Conservation (phyloP, 2,329 filamentous ascomycete species). For the Aspergillus vadensis region DNA sequence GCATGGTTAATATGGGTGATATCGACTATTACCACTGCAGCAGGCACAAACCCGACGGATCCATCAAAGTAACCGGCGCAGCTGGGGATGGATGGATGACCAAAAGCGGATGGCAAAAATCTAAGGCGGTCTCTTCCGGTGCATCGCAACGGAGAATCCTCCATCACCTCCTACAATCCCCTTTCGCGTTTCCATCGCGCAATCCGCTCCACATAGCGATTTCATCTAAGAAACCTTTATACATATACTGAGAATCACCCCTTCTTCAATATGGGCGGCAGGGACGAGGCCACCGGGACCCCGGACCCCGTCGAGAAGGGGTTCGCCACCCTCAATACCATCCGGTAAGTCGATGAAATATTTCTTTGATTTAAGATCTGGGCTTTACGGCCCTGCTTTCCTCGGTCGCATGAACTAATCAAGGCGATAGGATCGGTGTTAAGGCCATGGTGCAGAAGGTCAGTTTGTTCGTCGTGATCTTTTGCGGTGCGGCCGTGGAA, state of each 20-base stretch:
- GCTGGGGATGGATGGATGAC: slow-evolving; percentile 11
- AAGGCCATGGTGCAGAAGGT: slow-evolving; percentile 72
- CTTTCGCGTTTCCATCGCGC: slow-evolving; percentile 17
- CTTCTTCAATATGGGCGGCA: slow-evolving; percentile 53
- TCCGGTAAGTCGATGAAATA: slow-evolving; percentile 61
- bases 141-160: slow-evolving; percentile 17
- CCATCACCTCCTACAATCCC: slow-evolving; percentile 16
- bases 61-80: background rate
- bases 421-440: slow-evolving; percentile 60
- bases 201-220: slow-evolving; percentile 9
- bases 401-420: slow-evolving; percentile 40
- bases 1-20: no score
- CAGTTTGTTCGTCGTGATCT: slow-evolving; percentile 33
- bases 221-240: slow-evolving; percentile 11
- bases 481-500: slow-evolving; percentile 16
- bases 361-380: slow-evolving; percentile 1
- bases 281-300: slow-evolving; percentile 58
- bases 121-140: slow-evolving; percentile 26
- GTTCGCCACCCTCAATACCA: slow-evolving; percentile 79
- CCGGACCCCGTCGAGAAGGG: slow-evolving; percentile 70
- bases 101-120: slow-evolving; percentile 20
- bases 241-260: slow-evolving; percentile 2
- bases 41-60: background rate
- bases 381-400: slow-evolving; percentile 24
- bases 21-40: background rate